Conservation (phyloP, 2,329 filamentous ascomycete genomes). For the Alternaria arbusti region DNA sequence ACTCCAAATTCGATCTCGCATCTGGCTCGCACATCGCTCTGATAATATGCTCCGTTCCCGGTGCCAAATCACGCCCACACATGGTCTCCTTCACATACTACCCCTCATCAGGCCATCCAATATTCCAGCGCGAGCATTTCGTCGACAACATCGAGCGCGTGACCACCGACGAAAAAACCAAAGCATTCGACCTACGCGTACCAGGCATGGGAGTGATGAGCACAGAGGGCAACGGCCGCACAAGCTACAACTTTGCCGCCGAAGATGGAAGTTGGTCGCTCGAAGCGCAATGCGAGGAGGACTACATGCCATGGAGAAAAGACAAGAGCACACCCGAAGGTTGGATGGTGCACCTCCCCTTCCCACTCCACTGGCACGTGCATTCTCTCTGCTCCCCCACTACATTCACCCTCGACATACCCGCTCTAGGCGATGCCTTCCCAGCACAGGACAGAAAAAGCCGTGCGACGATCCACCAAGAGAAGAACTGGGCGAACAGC, state of each 20-base stretch:
- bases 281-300: slow-evolving; percentile 45
- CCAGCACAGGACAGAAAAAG: slow-evolving; percentile 38
- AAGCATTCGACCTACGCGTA: slow-evolving; percentile 51
- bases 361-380: slow-evolving; percentile 61
- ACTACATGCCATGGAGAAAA: slow-evolving; percentile 49
- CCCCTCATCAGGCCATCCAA: slow-evolving; percentile 39
- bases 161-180: slow-evolving; percentile 28
- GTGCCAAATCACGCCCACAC: slow-evolving; percentile 49
- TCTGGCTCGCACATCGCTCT: slow-evolving; percentile 55
- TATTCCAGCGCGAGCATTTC: slow-evolving; percentile 54
- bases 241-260: slow-evolving; percentile 43
- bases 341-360: slow-evolving; percentile 53
- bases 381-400: slow-evolving; percentile 53
- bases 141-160: slow-evolving; percentile 49
- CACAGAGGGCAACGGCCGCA: slow-evolving; percentile 44
- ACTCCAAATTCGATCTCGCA: slow-evolving; percentile 57
- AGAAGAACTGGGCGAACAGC: slow-evolving; percentile 59
- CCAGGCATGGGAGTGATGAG: slow-evolving; percentile 51
- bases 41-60: slow-evolving; percentile 56
- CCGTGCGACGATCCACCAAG: slow-evolving; percentile 53
- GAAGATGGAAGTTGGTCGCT: slow-evolving; percentile 47
- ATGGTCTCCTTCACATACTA: slow-evolving; percentile 60
- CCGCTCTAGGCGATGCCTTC: slow-evolving; percentile 28
- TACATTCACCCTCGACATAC: slow-evolving; percentile 49
- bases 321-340: slow-evolving; percentile 52